A percentile compares a stretch with the other conserved stretches of the same genome.
phyloP scores from a whole-genome alignment of 495 filamentous ascomycete genomes.

The Margaritispora aquatica region DNA sequence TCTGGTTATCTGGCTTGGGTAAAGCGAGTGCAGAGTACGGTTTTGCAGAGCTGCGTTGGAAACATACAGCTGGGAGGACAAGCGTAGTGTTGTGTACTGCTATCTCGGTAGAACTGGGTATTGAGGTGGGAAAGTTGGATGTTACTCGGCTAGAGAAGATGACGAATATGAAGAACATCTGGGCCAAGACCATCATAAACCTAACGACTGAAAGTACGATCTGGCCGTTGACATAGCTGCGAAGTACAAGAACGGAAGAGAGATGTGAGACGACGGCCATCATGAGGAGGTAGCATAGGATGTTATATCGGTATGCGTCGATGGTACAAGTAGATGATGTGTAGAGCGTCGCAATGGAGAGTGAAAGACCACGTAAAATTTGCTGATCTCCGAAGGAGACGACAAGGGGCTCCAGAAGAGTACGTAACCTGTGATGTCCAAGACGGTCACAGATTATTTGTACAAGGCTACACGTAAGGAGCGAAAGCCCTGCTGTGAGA shows the following conservation, averaged over 20 bases:
- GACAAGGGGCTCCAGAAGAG: conserved; percentile 4
- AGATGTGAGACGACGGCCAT: conserved; percentile 9
- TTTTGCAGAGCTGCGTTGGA: background rate
- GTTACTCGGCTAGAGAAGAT: background rate
- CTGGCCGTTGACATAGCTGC: conserved; percentile 5
- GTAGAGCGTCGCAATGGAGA: conserved; percentile 2
- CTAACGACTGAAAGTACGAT: background rate
- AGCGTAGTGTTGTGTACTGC: background rate
- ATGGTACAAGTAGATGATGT: conserved; percentile 1
- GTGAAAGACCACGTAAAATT: background rate
- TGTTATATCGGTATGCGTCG: conserved; percentile 7
- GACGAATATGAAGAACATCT: conserved; percentile 4
- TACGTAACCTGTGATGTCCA: background rate
- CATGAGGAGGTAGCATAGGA: conserved; percentile 9
- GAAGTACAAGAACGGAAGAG: conserved; percentile 1
- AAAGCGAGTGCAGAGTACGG: background rate
- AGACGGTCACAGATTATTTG: conserved; percentile 5
- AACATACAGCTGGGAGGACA: conserved; percentile 3
- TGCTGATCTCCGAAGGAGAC: conserved; percentile 10
- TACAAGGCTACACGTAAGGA: background rate
- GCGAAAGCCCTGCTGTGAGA: conserved; percentile 1
- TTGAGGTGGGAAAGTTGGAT: background rate
- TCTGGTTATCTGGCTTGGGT: background rate
- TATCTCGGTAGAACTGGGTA: background rate
- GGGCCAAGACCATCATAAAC: background rate